These are phyloP conservation scores for Phytophthora multivora DNA, from an alignment of 352 stramenopile species.

Conservation along the genomic window DNA sequence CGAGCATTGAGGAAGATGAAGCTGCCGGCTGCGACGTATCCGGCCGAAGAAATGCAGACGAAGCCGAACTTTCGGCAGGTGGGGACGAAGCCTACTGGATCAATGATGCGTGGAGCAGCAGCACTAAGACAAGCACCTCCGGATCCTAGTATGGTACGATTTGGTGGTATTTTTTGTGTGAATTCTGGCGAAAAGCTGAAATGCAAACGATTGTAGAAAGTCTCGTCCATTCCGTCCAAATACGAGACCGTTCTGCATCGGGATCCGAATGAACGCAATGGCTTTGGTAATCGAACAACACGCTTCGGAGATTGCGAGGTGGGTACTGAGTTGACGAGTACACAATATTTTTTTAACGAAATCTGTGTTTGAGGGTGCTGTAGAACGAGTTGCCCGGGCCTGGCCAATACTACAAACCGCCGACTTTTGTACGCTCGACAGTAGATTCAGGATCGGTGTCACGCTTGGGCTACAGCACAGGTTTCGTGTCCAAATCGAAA, in stretches of 20 bases:
- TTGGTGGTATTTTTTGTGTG: background rate
- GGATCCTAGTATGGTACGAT: conserved; percentile 24
- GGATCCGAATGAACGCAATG: conserved; percentile 63
- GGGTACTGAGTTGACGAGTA: background rate
- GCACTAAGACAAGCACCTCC: conserved; percentile 17
- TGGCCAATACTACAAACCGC: conserved; percentile 70
- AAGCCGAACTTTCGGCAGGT: conserved; percentile 72
- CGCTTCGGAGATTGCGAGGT: conserved; percentile 70
- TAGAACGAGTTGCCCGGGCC: conserved; percentile 78
- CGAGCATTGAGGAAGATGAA: conserved; percentile 16
- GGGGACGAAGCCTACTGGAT: conserved; percentile 48
- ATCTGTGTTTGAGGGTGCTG: background rate
- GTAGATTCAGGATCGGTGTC: conserved; percentile 77
- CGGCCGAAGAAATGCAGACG: conserved; percentile 17
- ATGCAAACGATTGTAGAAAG: conserved; percentile 30
- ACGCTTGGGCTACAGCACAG: conserved; percentile 70
- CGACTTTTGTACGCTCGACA: conserved; percentile 63
- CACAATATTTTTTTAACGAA: background rate
- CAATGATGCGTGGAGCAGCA: conserved; percentile 33
- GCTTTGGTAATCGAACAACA: conserved; percentile 69
- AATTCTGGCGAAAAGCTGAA: background rate
- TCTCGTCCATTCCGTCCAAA: conserved; percentile 81
- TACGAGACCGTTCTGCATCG: conserved; percentile 74
- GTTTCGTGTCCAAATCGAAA: conserved; percentile 82
- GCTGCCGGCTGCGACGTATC: conserved; percentile 14